Evolutionary conservation across 768 basidiomycete species (phyloP), one percentile per base, ranked within the genome.

Genomic region (Podaxis carcinomalis): DNA sequence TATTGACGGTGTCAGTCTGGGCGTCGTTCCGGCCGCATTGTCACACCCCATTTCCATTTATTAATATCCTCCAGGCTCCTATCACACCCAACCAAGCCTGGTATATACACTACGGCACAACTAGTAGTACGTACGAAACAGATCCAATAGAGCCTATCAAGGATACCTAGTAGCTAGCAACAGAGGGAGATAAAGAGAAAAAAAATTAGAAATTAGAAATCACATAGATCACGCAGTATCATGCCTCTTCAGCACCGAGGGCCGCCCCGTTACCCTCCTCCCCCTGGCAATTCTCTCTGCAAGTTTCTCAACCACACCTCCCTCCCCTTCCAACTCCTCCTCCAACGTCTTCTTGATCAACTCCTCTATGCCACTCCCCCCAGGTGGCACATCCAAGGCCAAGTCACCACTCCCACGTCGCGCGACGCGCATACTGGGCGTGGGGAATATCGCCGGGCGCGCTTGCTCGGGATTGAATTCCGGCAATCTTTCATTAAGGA

Each of bases 401-500:
- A 75, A 70, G 40, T 75, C 76, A 36, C 70, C 72, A 23, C 80
- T 83, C 77, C 68, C 67, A 14, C 66, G 46, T 14, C 59, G 16
- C n/a, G 59, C 64, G 42, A 68, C 59, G 1, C 70, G 71, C 77
- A 89, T 90, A 63, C 83, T 85, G 10, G 87, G 87, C 14, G 80
- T 83, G 0, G 87, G 78, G 68, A 86, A 85, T 57, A 80, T 77
- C 4, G 79, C 77, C 36, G 75, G 72, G 13, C 68, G 46, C 59
- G 36, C 19, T 37, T 44, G 36, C 27, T 64, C 64, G 65, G 76
- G 69, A 65, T 80, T 72, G 73, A 84, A 83, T 59, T 77, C 73
- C 2, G 90, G 91, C 19, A 93, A 72, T 59, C 88, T 87, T 69
- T 92, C 90, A 74, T 93, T 93, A 51, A 79, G 77, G 25, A 88